Conservation (phyloP, 139 green algal genomes). For the Zygnema cylindricum region DNA sequence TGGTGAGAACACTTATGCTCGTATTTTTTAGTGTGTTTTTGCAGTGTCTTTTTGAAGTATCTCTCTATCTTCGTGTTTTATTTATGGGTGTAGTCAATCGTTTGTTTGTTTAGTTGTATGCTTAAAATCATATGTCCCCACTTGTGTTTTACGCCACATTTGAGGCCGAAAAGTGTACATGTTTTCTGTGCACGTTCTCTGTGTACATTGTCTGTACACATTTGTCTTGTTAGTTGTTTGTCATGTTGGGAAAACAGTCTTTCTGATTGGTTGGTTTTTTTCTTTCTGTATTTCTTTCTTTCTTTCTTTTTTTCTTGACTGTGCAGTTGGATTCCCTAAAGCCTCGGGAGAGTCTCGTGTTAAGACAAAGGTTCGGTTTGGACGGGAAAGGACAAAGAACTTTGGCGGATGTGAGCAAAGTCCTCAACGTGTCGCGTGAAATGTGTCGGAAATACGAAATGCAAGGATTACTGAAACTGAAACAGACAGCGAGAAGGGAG, state of each 20-base stretch:
- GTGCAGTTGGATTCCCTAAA: neutral
- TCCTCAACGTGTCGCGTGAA: neutral
- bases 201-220: too few species aligned
- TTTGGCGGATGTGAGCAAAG: neutral
- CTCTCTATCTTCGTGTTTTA: too few species aligned
- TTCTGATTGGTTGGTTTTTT: too few species aligned
- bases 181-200: too few species aligned
- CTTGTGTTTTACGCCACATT: too few species aligned
- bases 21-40: neutral
- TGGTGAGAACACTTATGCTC: neutral
- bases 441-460: constrained; percentile 10
- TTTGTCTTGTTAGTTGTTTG: too few species aligned
- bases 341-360: neutral
- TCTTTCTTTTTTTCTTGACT: neutral
- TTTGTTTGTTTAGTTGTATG: too few species aligned
- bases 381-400: neutral
- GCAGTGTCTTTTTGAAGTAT: neutral
- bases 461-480: neutral
- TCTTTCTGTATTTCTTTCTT: neutral
- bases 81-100: too few species aligned
- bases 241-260: too few species aligned
- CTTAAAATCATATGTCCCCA: too few species aligned
- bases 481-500: neutral
- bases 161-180: too few species aligned
- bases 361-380: neutral